phyloP scores from a whole-genome alignment of 169 alveolate genomes.

The Cytauxzoon felis region DNA sequence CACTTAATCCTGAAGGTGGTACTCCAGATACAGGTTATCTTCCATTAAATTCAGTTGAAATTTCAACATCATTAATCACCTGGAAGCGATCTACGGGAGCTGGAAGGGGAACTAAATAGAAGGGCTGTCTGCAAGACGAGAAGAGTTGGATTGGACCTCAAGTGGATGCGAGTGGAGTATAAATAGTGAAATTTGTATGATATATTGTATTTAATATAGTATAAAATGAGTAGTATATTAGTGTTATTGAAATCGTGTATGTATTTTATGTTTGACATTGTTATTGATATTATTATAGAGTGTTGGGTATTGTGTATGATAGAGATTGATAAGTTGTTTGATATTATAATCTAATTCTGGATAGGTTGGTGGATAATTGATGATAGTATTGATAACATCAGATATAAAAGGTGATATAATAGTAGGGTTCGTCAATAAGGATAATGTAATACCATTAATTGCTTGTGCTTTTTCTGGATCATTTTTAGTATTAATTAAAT shows the following conservation, averaged over 20 bases:
- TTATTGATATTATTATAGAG: neutral
- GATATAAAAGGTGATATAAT: too few species aligned
- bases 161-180: neutral
- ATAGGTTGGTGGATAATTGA: neutral
- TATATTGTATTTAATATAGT: neutral
- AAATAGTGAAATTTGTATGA: neutral
- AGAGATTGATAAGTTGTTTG: neutral
- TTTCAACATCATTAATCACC: too few species aligned
- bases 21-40: too few species aligned
- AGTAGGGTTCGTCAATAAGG: too few species aligned
- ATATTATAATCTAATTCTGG: neutral
- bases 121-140: too few species aligned
- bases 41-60: too few species aligned
- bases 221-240: neutral
- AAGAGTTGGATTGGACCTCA: neutral
- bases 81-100: too few species aligned
- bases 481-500: neutral
- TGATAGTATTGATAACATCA: constrained; percentile 4
- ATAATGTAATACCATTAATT: neutral
- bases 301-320: neutral
- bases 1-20: too few species aligned
- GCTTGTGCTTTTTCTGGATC: constrained; percentile 4
- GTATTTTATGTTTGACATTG: neutral
- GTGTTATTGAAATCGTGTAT: neutral
- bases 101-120: too few species aligned